Evolutionary conservation across 257 asterid species (phyloP).

Genomic region (Solanum boliviense): DNA sequence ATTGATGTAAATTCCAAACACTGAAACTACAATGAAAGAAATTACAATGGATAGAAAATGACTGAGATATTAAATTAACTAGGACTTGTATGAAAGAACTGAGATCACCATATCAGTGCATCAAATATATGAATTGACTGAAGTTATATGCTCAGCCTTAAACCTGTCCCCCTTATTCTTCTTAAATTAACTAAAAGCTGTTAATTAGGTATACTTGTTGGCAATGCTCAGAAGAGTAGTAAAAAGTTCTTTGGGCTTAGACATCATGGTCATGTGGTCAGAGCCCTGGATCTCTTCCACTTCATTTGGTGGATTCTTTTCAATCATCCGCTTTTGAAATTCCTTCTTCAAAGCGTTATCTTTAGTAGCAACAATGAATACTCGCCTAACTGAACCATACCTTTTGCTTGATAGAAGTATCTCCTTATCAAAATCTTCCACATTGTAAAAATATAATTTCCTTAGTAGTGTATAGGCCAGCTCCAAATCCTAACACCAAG

Average conservation of each 20-base stretch:
- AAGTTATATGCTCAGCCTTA: background rate
- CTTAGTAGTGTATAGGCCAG: constrained; percentile 13
- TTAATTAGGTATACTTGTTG: background rate
- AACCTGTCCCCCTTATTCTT: background rate
- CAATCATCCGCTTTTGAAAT: constrained; percentile 20
- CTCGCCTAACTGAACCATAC: constrained; percentile 17
- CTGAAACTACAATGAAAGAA: background rate
- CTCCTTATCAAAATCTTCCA: constrained; percentile 3
- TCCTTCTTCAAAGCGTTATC: constrained; percentile 1
- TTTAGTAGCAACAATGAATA: background rate
- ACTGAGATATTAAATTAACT: background rate
- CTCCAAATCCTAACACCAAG: constrained; percentile 12
- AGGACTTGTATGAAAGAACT: background rate
- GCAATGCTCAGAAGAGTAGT: background rate
- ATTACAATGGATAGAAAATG: background rate
- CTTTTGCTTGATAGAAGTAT: background rate
- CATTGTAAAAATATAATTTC: no score
- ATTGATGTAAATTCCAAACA: background rate
- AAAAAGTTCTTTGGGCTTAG: constrained; percentile 10
- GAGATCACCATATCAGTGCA: background rate
- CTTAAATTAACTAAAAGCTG: no score
- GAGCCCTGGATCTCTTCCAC: constrained; percentile 17
- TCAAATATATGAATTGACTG: background rate
- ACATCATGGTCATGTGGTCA: constrained; percentile 34
- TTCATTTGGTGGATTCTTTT: constrained; percentile 19